Conservation (phyloP, 257 asterid genomes). For the Nicotiana benthamiana region DNA sequence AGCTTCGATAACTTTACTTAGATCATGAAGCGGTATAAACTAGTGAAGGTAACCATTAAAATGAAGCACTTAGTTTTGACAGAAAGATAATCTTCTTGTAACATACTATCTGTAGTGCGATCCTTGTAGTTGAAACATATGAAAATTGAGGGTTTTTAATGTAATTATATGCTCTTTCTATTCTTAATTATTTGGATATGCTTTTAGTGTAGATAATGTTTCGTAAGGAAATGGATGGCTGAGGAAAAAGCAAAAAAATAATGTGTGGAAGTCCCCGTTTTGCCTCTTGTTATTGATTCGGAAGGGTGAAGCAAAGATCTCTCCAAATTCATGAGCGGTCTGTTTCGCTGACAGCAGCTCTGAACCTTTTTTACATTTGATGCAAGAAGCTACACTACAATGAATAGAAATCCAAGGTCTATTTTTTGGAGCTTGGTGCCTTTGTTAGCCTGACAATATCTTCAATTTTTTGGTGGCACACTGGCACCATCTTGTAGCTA, state of each 20-base stretch:
- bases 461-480: neutral
- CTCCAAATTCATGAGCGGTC: neutral
- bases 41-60: neutral
- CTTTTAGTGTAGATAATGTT: neutral
- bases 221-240: neutral
- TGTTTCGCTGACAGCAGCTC: neutral
- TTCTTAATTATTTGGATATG: conserved; percentile 2
- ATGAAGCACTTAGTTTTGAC: neutral
- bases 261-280: neutral
- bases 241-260: neutral
- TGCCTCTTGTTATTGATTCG: neutral
- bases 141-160: neutral
- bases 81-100: neutral
- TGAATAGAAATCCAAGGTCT: neutral
- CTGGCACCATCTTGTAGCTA: too few relatives aligned
- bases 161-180: neutral
- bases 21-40: neutral
- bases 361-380: neutral
- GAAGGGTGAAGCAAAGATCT: neutral
- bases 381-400: neutral
- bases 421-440: neutral
- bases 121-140: neutral
- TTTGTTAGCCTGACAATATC: neutral
- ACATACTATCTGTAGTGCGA: neutral
- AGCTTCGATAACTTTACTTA: neutral